Conservation (phyloP, 2,329 filamentous ascomycete species). For the Fusarium guadeloupense region DNA sequence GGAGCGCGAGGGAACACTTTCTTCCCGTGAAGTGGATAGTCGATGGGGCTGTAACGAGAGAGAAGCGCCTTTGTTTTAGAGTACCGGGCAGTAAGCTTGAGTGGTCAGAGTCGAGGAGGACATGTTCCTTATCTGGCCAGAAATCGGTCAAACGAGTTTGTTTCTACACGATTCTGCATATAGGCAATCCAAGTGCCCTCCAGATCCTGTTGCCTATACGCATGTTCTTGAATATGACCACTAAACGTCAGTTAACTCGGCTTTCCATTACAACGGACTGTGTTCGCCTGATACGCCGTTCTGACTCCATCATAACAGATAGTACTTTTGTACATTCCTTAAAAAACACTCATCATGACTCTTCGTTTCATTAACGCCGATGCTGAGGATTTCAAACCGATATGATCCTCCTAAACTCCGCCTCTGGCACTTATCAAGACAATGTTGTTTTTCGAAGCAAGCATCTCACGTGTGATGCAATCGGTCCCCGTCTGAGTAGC, state of each 20-base stretch:
- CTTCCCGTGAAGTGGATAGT: conserved; percentile 30
- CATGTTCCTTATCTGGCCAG: conserved; percentile 37
- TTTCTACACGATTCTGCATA: conserved; percentile 44
- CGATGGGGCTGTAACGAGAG: conserved; percentile 35
- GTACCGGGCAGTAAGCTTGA: conserved; percentile 32
- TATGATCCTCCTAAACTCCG: conserved; percentile 36
- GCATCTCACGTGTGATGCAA: conserved; percentile 6
- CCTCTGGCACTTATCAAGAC: conserved; percentile 17
- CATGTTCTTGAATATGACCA: neutral
- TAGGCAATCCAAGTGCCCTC: conserved; percentile 40
- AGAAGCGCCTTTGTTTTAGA: conserved; percentile 40
- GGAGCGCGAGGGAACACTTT: conserved; percentile 26
- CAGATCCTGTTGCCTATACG: conserved; percentile 11
- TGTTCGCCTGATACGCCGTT: conserved; percentile 17
- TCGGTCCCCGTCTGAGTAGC: neutral
- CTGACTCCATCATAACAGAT: conserved; percentile 12
- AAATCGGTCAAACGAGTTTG: conserved; percentile 36
- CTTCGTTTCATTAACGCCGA: conserved; percentile 38
- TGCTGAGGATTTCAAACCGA: conserved; percentile 29
- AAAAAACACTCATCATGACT: conserved; percentile 10
- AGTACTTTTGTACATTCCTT: conserved; percentile 16
- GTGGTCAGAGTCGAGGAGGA: conserved; percentile 32
- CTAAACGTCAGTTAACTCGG: neutral
- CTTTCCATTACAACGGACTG: conserved; percentile 12
- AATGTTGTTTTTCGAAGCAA: conserved; percentile 6